Evolutionary conservation across 371 early-diverging fungal species (phyloP).

Genomic region (Syncephalastrum contaminatum): DNA sequence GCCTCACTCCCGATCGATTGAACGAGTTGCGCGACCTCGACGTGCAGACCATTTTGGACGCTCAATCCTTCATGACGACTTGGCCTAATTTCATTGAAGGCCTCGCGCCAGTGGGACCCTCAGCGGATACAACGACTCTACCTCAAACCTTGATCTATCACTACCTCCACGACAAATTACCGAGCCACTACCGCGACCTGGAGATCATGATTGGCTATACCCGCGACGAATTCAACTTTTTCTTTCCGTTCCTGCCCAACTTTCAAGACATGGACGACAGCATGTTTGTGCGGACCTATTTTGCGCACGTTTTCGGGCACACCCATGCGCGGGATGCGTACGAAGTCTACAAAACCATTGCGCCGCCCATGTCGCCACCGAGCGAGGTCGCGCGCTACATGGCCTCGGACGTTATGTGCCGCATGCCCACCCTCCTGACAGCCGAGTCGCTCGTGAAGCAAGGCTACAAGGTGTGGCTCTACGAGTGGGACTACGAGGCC

Average conservation of each 20-base stretch:
- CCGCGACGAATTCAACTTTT: constrained; percentile 40
- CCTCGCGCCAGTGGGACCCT: constrained; percentile 30
- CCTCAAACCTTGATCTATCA: constrained; percentile 19
- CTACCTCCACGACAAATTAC: constrained; percentile 23
- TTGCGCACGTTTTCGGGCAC: constrained; percentile 36
- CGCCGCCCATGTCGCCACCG: constrained; percentile 30
- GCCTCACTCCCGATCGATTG: constrained; percentile 10
- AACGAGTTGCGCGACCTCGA: constrained; percentile 22
- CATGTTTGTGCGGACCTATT: constrained; percentile 34
- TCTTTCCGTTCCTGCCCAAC: constrained; percentile 34
- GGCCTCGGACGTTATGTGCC: constrained; percentile 42
- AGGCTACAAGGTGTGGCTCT: constrained; percentile 28
- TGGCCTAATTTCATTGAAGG: constrained; percentile 44
- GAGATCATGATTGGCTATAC: constrained; percentile 37
- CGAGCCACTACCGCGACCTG: constrained; percentile 17
- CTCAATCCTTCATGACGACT: constrained; percentile 34
- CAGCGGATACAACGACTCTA: constrained; percentile 16
- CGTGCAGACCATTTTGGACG: constrained; percentile 26
- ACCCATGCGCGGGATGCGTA: constrained; percentile 26
- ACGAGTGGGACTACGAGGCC: constrained; percentile 40
- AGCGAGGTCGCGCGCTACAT: constrained; percentile 35
- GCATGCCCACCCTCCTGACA: constrained; percentile 24
- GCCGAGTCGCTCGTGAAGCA: constrained; percentile 23
- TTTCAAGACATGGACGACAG: constrained; percentile 34
- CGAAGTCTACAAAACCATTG: constrained; percentile 31